phyloP scores from a whole-genome alignment of 257 asterid genomes.

The Capsicum rhomboideum region DNA sequence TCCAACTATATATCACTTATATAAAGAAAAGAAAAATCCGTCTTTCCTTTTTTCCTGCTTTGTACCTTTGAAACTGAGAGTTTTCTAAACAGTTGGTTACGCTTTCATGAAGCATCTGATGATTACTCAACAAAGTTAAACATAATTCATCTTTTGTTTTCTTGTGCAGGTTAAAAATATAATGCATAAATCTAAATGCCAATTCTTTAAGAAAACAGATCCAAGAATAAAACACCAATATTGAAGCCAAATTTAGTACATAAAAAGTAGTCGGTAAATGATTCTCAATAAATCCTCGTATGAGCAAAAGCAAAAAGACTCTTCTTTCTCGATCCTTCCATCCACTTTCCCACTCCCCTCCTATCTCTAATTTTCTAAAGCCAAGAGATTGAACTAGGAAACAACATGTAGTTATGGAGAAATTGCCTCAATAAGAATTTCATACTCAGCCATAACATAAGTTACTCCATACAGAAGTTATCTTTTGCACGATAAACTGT shows the following conservation, averaged over 20 bases:
- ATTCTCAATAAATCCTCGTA: not conserved
- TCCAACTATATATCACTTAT: not conserved
- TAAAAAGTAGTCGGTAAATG: not conserved
- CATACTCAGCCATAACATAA: not conserved
- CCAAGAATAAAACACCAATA: not conserved
- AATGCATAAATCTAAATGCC: not conserved
- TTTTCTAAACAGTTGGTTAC: not conserved
- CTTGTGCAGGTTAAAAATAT: not conserved
- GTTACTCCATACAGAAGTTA: not conserved
- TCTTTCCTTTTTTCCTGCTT: not conserved
- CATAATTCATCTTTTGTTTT: not conserved
- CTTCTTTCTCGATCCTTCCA: not conserved
- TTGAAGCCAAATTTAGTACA: not conserved
- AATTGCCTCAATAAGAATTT: not conserved
- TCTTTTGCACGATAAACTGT: not conserved
- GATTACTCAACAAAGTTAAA: not conserved
- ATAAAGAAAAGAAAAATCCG: not conserved
- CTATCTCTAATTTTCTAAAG: not conserved
- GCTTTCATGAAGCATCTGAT: not conserved
- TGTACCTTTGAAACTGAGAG: not conserved
- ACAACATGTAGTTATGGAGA: not conserved
- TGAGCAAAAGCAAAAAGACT: not conserved
- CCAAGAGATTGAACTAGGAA: not conserved
- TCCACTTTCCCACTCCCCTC: not conserved
- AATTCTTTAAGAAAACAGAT: not conserved